Base-by-base conservation (phyloP, 1,284 basidiomycete species). In the Apiotrichum sp. region DNA sequence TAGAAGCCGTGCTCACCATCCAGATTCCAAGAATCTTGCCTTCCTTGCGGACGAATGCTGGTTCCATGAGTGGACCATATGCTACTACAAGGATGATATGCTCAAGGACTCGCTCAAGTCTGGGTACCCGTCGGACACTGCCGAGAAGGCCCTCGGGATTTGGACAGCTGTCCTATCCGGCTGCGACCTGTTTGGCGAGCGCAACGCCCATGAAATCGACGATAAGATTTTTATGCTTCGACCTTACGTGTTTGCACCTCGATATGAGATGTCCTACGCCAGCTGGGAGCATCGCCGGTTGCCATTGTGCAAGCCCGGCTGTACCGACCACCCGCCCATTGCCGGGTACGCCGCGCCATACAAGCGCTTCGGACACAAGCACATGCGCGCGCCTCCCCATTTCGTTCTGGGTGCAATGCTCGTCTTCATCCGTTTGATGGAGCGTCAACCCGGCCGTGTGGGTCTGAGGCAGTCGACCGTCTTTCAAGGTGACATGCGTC, bases 181-280 rank as follows among this genome's bases (percentile, higher is more conserved):
- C 2, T 60, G 53, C 45, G 65, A 68, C 52, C 50, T 65, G 11
- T 55, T 56, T 33, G 62, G 51, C 2, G 69, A 71, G 29, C 75
- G 77, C 35, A 73, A 66, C 0, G 56, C 65, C 2, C 67, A 70
- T 11, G 77, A 79, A 50, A 70, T 78, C n/a, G 78, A 80, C 53
- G 76, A 80, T 58, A 77, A 77, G 62, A 74, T 80, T 55, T 81
- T 80, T 59, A 74, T 80, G 29, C 66, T 80, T 16, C 71, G 79
- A 13, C 80, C 80, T 0, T 81, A 75, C 57, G 79, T 80, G 11
- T 80, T 81, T 62, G 79, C 78, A 0, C 78, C 79, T 9, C 65
- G 76, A 69, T 81, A 80, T 61, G 76, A 79, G 41, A 69, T 78
- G 8, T 76, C 65, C 47, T 71, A 76, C 57, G 78, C 75, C 0